Evolutionary conservation across 257 asterid genomes (phyloP).

Genomic region (Prunella vulgaris): DNA sequence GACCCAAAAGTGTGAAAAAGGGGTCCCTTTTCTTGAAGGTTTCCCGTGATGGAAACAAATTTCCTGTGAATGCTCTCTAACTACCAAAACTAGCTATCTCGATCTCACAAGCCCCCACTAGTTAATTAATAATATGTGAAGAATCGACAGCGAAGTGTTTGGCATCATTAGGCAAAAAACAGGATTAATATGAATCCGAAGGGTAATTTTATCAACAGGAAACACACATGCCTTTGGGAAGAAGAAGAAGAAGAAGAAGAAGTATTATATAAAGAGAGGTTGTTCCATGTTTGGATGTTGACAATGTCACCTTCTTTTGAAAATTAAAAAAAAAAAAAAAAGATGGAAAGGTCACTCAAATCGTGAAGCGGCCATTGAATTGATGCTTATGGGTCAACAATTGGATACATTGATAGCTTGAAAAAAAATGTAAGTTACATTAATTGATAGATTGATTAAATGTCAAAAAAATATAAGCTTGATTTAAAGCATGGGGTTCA

Average conservation of each 20-base stretch:
- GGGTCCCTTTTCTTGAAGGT: slow-evolving; percentile 23
- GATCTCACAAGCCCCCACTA: slow-evolving; percentile 20
- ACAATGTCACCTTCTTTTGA: slow-evolving; percentile 27
- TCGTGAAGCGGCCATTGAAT: slow-evolving; percentile 21
- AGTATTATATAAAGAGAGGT: slow-evolving; percentile 17
- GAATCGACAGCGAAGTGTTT: slow-evolving; percentile 26
- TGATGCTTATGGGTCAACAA: neutral
- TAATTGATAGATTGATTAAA: neutral
- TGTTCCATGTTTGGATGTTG: slow-evolving; percentile 37
- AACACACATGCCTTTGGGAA: slow-evolving; percentile 13
- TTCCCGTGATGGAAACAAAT: slow-evolving; percentile 50
- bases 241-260: slow-evolving; percentile 22
- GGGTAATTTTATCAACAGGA: neutral
- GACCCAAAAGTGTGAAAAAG: neutral
- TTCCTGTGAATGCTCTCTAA: slow-evolving; percentile 57
- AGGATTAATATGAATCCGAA: slow-evolving; percentile 13
- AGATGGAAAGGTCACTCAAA: slow-evolving; percentile 37
- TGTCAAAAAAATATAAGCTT: too few species aligned
- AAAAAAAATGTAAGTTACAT: too few species aligned
- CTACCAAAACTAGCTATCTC: slow-evolving; percentile 30
- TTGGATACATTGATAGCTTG: too few species aligned
- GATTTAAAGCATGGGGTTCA: neutral
- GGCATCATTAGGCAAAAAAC: slow-evolving; percentile 11
- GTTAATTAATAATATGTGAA: slow-evolving; percentile 23
- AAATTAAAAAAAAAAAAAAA: neutral